Evolutionary conservation across 768 basidiomycete species (phyloP), one percentile per base, ranked within the genome.

Genomic region (Lactifluus echinatus): DNA sequence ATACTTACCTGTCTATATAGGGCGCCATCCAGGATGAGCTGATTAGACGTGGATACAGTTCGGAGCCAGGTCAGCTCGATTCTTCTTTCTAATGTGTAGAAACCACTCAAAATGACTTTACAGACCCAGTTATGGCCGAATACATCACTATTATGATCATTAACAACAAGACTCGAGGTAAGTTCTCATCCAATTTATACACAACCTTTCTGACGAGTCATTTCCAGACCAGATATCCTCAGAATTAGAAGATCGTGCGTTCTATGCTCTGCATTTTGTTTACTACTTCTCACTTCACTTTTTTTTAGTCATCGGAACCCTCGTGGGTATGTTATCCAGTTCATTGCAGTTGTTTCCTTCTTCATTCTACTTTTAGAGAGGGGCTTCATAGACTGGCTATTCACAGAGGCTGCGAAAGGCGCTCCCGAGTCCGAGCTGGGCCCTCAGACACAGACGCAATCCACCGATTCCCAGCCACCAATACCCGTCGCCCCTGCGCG

Each of bases 91-190:
- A 40, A 21, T 28, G 10, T 21, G 24, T 11, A 50, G 42, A 31
- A 53, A 17, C 39, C 29, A 23, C 45, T 61, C 19, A 54, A 26
- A 5, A 33, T 2, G 52, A 3, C 11, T 51, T 46, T 56, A 4
- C 64, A 89, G 90, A 93, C 71, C 82, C 83, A 14, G 89, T 92
- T 64, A 92, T 93, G 89, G 89, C 91, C 2, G 92, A 94, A 70
- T 94, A 92, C 66, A 91, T 93, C 56, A 91, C 89, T 19, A 94
- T 94, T 57, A 93, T 94, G 92, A 80, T 94, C 46, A 92, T 93
- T 63, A 94, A 94, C 68, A 88, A 89, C 71, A 94, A 93, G 75
- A 84, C 86, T 56, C 71, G 81, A 61, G 79, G 89, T 85, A 64
- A 33, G 83, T 73, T n/a, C 43, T 19, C 33, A 31, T 19, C 37